These are phyloP conservation scores for Botrytis tulipae DNA, from an alignment of 2,329 filamentous ascomycete genomes.

Conservation along the genomic window DNA sequence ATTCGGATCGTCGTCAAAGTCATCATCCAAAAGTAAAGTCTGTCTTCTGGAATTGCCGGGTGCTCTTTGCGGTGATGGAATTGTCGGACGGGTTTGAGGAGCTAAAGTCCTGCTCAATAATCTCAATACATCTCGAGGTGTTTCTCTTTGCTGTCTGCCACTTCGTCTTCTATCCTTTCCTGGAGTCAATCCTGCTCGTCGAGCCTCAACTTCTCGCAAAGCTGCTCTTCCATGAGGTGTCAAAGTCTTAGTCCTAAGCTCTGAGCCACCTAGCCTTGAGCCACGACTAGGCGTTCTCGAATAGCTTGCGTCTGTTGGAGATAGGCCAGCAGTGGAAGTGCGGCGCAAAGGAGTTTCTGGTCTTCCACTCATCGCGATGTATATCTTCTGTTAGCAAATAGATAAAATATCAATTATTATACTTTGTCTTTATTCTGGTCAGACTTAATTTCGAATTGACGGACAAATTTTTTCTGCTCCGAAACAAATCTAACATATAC, in stretches of 20 bases:
- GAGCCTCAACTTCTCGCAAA: slow-evolving; percentile 55
- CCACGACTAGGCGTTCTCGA: slow-evolving; percentile 32
- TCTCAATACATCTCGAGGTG: slow-evolving; percentile 53
- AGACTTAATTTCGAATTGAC: neutral
- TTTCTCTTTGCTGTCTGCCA: slow-evolving; percentile 54
- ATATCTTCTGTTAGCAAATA: slow-evolving; percentile 5
- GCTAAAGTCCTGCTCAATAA: slow-evolving; percentile 56
- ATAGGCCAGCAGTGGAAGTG: slow-evolving; percentile 35
- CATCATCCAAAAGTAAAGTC: slow-evolving; percentile 36
- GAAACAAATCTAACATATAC: neutral
- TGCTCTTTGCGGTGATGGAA: slow-evolving; percentile 33
- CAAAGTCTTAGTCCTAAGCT: slow-evolving; percentile 29
- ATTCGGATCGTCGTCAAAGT: slow-evolving; percentile 44
- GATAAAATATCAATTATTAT: neutral
- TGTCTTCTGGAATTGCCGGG: slow-evolving; percentile 23
- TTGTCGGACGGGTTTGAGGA: slow-evolving; percentile 39
- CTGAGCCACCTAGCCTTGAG: slow-evolving; percentile 30
- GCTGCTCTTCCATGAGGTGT: slow-evolving; percentile 64
- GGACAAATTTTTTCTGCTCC: no score
- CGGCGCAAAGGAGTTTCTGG: slow-evolving; percentile 37
- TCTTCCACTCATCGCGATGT: slow-evolving; percentile 31
- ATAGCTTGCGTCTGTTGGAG: slow-evolving; percentile 30
- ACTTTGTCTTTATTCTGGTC: neutral
- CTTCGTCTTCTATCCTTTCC: slow-evolving; percentile 58
- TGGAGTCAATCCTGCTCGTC: slow-evolving; percentile 60